Evolutionary conservation across 495 filamentous ascomycete species (phyloP).

Genomic region (Neurospora tetraspora): DNA sequence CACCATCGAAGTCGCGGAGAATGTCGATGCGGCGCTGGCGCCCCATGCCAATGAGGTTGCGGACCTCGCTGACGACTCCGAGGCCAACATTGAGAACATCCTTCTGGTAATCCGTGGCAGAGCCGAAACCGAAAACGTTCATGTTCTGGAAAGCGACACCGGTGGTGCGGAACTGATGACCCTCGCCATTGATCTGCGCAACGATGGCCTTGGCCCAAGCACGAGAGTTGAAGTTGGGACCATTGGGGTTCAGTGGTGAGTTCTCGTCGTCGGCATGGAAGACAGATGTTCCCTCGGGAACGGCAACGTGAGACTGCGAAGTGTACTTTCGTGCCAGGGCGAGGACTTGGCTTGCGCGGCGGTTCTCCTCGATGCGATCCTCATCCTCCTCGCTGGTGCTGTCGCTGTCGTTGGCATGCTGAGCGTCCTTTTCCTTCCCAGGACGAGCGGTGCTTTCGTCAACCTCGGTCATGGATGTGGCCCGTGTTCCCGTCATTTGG

Average conservation of each 20-base stretch:
- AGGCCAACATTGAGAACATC: constrained; percentile 56
- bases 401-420: constrained; percentile 11
- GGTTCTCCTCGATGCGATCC: constrained; percentile 26
- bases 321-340: constrained; percentile 37
- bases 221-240: constrained; percentile 40
- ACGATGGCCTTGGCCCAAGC: constrained; percentile 48
- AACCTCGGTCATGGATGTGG: constrained; percentile 26
- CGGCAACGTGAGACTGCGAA: constrained; percentile 27
- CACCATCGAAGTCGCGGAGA: constrained; percentile 64
- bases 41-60: constrained; percentile 35
- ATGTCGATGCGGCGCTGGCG: constrained; percentile 63
- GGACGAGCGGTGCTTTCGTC: constrained; percentile 13
- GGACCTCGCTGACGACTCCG: constrained; percentile 35
- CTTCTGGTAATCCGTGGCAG: constrained; percentile 73
- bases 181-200: constrained; percentile 32
- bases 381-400: constrained; percentile 26
- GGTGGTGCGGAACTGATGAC: constrained; percentile 35
- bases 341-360: constrained; percentile 34
- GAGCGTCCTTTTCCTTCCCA: constrained; percentile 14
- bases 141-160: constrained; percentile 53
- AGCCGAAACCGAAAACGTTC: constrained; percentile 68
- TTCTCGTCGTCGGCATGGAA: constrained; percentile 27
- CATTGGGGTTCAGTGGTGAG: constrained; percentile 42
- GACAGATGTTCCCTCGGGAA: constrained; percentile 20
- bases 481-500: constrained; percentile 19